These are phyloP conservation scores for Senna siamea DNA, from an alignment of 306 rosid genomes.

Conservation along the genomic window DNA sequence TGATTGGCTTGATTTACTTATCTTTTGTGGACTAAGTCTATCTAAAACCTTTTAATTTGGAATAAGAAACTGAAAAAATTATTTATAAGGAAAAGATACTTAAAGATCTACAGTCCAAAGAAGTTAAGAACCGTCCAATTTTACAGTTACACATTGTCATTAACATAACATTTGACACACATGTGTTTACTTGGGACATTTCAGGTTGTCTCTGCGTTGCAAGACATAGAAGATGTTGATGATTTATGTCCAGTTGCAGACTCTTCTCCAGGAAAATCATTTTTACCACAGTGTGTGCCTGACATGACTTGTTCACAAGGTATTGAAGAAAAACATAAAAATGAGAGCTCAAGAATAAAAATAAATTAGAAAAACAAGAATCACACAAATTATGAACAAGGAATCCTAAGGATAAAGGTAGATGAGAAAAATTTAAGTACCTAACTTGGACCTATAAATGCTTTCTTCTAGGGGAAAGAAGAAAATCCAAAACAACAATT, in stretches of 20 bases:
- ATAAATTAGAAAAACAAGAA: slow-evolving; percentile 2
- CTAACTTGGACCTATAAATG: slow-evolving; percentile 1
- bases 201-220: slow-evolving; percentile 54
- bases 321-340: slow-evolving; percentile 24
- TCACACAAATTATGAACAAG: background rate
- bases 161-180: slow-evolving; percentile 23
- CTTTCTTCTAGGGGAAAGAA: background rate
- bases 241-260: slow-evolving; percentile 20
- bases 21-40: too few species aligned
- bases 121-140: background rate
- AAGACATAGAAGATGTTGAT: slow-evolving; percentile 41
- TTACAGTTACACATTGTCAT: background rate
- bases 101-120: background rate
- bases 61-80: background rate
- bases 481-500: slow-evolving; percentile 20
- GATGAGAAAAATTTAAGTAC: slow-evolving; percentile 9
- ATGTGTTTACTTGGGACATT: slow-evolving; percentile 24
- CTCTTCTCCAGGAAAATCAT: slow-evolving; percentile 34
- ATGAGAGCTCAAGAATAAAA: slow-evolving; percentile 3
- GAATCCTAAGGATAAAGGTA: slow-evolving; percentile 13
- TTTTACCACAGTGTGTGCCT: slow-evolving; percentile 1
- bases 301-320: slow-evolving; percentile 32
- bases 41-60: background rate
- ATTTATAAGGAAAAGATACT: background rate
- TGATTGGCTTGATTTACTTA: background rate